Evolutionary conservation across 371 early-diverging fungal species (phyloP).

Genomic region (Blakeslea trispora): DNA sequence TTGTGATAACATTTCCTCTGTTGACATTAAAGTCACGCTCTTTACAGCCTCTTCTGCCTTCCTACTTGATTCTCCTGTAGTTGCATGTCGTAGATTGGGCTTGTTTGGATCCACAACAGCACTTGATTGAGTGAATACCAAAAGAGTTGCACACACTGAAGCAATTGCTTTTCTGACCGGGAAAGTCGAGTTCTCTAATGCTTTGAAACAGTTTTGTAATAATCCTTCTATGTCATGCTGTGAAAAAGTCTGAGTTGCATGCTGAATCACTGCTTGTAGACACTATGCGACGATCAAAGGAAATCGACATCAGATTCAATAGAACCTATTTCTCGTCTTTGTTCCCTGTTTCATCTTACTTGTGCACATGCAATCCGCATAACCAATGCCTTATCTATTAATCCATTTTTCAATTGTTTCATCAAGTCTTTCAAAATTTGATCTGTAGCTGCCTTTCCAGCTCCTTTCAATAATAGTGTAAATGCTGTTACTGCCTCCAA

Average conservation of each 20-base stretch:
- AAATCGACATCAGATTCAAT: too few species aligned
- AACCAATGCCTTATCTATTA: slow-evolving; percentile 75
- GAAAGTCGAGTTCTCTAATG: slow-evolving; percentile 71
- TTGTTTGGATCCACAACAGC: slow-evolving; percentile 44
- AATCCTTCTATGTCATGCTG: slow-evolving; percentile 67
- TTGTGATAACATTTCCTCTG: slow-evolving; percentile 70
- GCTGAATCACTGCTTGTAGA: slow-evolving; percentile 51
- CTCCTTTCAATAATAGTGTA: slow-evolving; percentile 69
- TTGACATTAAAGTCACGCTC: slow-evolving; percentile 50
- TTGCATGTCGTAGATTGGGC: slow-evolving; percentile 41
- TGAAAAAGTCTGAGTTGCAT: slow-evolving; percentile 54
- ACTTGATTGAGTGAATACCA: slow-evolving; percentile 55
- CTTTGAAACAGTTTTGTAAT: slow-evolving; percentile 59
- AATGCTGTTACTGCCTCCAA: slow-evolving; percentile 75
- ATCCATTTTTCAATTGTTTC: slow-evolving; percentile 66
- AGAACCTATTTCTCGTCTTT: neutral
- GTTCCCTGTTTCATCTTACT: slow-evolving; percentile 40
- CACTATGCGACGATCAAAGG: slow-evolving; percentile 47
- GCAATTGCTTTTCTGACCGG: slow-evolving; percentile 68
- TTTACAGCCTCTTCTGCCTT: slow-evolving; percentile 32
- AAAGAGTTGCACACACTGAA: slow-evolving; percentile 61
- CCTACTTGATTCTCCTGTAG: slow-evolving; percentile 41
- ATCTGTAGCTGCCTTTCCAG: slow-evolving; percentile 79
- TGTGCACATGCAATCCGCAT: slow-evolving; percentile 76
- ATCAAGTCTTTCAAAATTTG: slow-evolving; percentile 72